Conservation (phyloP, 2,329 filamentous ascomycete species). For the Stagonosporopsis cucurbitacearum region DNA sequence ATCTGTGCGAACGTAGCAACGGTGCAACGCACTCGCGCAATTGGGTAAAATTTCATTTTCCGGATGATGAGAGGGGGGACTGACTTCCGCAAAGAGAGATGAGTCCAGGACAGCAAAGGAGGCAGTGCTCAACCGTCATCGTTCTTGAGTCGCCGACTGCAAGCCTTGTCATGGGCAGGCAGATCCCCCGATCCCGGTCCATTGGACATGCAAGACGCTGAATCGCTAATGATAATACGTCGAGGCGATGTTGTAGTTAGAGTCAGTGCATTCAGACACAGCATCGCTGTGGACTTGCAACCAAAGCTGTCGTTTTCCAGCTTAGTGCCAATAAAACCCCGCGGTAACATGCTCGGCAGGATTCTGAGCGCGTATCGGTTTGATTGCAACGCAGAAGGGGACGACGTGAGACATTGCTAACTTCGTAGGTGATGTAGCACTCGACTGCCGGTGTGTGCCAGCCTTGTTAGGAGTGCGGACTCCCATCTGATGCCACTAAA, state of each 20-base stretch:
- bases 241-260: conserved; percentile 1
- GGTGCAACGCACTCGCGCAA: background rate
- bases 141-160: conserved; percentile 1
- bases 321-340: background rate
- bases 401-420: conserved; percentile 14
- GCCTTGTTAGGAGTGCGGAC: conserved; percentile 6
- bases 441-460: conserved; percentile 13
- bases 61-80: background rate
- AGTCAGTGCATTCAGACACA: conserved; percentile 11
- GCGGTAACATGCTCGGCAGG: conserved; percentile 15
- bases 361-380: conserved; percentile 15
- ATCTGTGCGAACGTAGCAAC: conserved; percentile 12
- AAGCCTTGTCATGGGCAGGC: conserved; percentile 11
- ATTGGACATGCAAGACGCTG: conserved; percentile 15
- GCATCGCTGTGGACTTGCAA: background rate
- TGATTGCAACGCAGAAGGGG: conserved; percentile 4
- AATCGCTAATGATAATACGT: conserved; percentile 12
- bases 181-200: conserved; percentile 18
- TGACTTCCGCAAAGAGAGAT: background rate
- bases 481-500: conserved; percentile 9
- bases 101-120: conserved; percentile 6
- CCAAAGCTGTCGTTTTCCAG: background rate
- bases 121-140: conserved; percentile 14
- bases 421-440: conserved; percentile 1
- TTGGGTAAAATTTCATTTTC: background rate